Percentiles rank a stretch among this genome's conserved stretches.
Conservation (phyloP, 208 protist species). For the Strigomonas galati region DNA sequence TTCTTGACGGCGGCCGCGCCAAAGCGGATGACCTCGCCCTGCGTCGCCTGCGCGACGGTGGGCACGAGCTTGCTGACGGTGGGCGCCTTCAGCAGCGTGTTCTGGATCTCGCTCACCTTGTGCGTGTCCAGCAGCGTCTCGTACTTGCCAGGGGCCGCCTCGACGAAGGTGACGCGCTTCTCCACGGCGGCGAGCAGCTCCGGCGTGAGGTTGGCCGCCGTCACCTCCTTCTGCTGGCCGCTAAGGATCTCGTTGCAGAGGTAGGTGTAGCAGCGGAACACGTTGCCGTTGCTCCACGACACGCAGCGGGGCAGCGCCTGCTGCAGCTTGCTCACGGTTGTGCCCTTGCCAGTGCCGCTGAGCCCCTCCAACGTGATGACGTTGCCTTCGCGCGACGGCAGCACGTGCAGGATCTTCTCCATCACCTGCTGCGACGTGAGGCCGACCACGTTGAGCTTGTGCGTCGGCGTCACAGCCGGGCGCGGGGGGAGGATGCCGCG, state of each 20-base stretch:
- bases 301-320: slow-evolving; percentile 70
- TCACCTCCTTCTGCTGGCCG: slow-evolving; percentile 43
- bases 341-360: slow-evolving; percentile 90
- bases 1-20: slow-evolving; percentile 54
- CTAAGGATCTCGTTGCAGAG: slow-evolving; percentile 61
- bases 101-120: slow-evolving; percentile 79
- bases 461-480: slow-evolving; percentile 28
- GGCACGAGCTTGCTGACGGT: slow-evolving; percentile 74
- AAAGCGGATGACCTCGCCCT: slow-evolving; percentile 91
- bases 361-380: slow-evolving; percentile 88
- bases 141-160: slow-evolving; percentile 42
- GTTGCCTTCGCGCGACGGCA: slow-evolving; percentile 69
- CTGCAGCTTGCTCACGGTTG: slow-evolving; percentile 79
- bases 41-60: slow-evolving; percentile 87
- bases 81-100: slow-evolving; percentile 85
- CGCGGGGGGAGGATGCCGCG: slow-evolving; percentile 56
- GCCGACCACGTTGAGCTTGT: slow-evolving; percentile 65
- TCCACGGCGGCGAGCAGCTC: slow-evolving; percentile 54
- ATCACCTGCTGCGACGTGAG: slow-evolving; percentile 74
- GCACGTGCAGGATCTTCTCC: slow-evolving; percentile 52
- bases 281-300: slow-evolving; percentile 91
- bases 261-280: slow-evolving; percentile 90
- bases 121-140: slow-evolving; percentile 68
- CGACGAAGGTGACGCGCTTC: slow-evolving; percentile 66
- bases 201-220: slow-evolving; percentile 45